phyloP scores from a whole-genome alignment of 116 monocot species.

The Phalaenopsis hybrid region DNA sequence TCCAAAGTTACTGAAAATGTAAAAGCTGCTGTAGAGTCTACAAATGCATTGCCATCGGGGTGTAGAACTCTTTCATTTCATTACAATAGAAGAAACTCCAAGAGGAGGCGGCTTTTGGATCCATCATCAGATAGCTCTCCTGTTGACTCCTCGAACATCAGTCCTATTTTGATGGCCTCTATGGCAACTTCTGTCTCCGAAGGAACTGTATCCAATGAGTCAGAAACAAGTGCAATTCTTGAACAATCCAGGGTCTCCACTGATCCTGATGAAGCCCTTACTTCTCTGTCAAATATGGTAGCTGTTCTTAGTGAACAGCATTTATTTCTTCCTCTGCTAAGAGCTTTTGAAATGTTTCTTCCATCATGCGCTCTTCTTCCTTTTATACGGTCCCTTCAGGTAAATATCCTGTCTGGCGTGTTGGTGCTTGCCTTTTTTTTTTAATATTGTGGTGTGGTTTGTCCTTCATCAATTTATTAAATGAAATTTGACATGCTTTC shows the following conservation, averaged over 20 bases:
- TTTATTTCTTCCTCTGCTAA: slow-evolving; percentile 84
- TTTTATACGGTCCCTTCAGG: slow-evolving; percentile 96
- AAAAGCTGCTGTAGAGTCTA: slow-evolving; percentile 74
- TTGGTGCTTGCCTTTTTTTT: not conserved
- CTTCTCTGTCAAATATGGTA: slow-evolving; percentile 82
- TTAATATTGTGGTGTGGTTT: not conserved
- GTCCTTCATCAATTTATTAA: slow-evolving; percentile 1
- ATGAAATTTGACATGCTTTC: slow-evolving; percentile 1
- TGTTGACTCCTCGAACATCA: slow-evolving; percentile 6
- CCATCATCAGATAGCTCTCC: slow-evolving; percentile 13
- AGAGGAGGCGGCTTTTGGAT: slow-evolving; percentile 55
- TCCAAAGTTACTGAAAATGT: slow-evolving; percentile 71
- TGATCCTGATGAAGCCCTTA: slow-evolving; percentile 55
- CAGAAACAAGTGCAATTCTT: slow-evolving; percentile 17
- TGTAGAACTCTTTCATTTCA: slow-evolving; percentile 39
- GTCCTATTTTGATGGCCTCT: slow-evolving; percentile 11
- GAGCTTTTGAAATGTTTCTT: slow-evolving; percentile 98
- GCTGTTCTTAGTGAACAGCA: slow-evolving; percentile 85
- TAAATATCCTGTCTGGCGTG: slow-evolving; percentile 11
- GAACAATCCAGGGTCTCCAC: slow-evolving; percentile 27
- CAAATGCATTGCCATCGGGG: slow-evolving; percentile 52
- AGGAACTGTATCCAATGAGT: slow-evolving; percentile 21
- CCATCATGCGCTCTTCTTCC: slow-evolving; percentile 88
- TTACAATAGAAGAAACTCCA: slow-evolving; percentile 75
- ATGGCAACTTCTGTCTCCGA: slow-evolving; percentile 18